These are phyloP conservation scores for Aphanocladium album DNA, from an alignment of 2,329 filamentous ascomycete genomes.

Conservation along the genomic window DNA sequence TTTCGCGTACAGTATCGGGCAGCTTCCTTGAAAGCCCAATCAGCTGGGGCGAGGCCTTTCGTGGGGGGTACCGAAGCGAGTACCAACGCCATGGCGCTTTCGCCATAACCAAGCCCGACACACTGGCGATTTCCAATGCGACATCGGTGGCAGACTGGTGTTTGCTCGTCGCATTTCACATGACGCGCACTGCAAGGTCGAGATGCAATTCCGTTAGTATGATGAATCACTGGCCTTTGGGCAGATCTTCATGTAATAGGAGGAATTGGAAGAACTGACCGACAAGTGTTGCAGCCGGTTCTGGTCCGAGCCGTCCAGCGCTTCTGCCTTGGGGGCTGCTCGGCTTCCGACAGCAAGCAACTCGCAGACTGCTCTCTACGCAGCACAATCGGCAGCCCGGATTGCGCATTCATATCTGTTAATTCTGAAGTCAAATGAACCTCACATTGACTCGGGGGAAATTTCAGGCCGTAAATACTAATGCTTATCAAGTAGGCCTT, in stretches of 20 bases:
- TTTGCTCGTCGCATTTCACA: constrained; percentile 48
- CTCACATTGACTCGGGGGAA: too few relatives aligned
- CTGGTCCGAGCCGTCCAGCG: background rate
- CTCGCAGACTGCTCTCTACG: too few relatives aligned
- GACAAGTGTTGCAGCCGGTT: background rate
- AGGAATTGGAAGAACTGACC: background rate
- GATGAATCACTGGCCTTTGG: too few relatives aligned
- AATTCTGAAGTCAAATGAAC: too few relatives aligned
- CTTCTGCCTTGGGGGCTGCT: background rate
- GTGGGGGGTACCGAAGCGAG: background rate
- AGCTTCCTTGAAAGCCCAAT: background rate
- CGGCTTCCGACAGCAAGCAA: background rate
- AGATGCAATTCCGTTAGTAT: background rate
- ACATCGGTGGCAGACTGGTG: constrained; percentile 43
- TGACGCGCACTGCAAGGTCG: constrained; percentile 37
- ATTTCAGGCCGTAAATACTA: too few relatives aligned
- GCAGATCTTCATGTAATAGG: too few relatives aligned
- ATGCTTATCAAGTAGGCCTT: too few relatives aligned
- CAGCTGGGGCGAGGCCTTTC: background rate
- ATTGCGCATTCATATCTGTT: too few relatives aligned
- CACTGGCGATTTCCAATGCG: constrained; percentile 45
- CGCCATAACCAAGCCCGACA: background rate
- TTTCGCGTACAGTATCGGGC: background rate
- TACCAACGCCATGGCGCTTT: too few relatives aligned
- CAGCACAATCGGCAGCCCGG: too few relatives aligned